These are phyloP conservation scores for Pyracantha coccinea DNA, from an alignment of 331 rosid genomes.

Conservation along the genomic window DNA sequence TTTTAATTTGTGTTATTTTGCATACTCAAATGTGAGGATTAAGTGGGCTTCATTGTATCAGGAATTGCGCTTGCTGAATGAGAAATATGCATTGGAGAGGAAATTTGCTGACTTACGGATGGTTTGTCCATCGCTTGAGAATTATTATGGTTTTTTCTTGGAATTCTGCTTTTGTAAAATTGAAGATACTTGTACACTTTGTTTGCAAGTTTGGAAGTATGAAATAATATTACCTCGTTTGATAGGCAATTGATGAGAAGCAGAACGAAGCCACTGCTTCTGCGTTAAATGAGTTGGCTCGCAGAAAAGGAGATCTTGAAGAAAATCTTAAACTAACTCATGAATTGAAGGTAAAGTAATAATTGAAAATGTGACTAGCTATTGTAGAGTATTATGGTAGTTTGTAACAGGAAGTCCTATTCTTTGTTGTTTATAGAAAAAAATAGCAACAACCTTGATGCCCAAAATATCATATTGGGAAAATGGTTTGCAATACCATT, in stretches of 20 bases:
- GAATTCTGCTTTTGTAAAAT: neutral
- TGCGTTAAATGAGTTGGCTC: conserved; percentile 69
- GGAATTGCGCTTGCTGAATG: conserved; percentile 74
- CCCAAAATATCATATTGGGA: neutral
- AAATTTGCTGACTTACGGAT: conserved; percentile 76
- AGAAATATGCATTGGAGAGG: conserved; percentile 82
- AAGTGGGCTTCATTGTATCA: conserved; percentile 30
- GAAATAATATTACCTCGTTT: conserved; percentile 3
- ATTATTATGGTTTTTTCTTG: neutral
- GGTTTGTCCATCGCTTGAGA: conserved; percentile 49
- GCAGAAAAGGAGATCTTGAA: conserved; percentile 82
- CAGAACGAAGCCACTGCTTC: conserved; percentile 73
- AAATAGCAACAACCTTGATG: neutral
- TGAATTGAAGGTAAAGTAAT: conserved; percentile 63
- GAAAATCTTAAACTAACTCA: conserved; percentile 70
- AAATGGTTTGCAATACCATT: neutral
- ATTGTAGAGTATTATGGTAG: neutral
- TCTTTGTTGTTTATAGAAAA: neutral
- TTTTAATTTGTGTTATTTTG: neutral
- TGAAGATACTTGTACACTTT: neutral
- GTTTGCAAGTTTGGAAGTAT: neutral
- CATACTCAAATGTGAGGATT: conserved; percentile 8
- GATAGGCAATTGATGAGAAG: conserved; percentile 81
- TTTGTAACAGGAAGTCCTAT: neutral
- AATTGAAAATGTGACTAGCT: neutral